These are phyloP conservation scores for Serendipita indica DNA, from an alignment of 768 basidiomycete genomes.

Conservation along the genomic window DNA sequence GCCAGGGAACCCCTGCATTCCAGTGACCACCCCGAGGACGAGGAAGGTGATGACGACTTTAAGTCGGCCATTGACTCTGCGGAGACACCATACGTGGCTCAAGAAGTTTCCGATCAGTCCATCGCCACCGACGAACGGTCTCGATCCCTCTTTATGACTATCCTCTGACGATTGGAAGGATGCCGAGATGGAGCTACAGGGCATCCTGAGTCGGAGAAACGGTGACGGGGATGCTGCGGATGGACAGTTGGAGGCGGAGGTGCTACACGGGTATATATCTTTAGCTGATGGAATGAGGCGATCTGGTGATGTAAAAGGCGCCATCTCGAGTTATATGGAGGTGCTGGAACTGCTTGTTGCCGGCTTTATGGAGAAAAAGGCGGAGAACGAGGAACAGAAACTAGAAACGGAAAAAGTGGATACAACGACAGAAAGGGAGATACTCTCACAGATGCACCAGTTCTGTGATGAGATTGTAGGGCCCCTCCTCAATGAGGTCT, in stretches of 20 bases:
- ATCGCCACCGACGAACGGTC: background rate
- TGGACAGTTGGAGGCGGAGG: background rate
- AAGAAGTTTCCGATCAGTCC: background rate
- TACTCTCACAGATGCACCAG: background rate
- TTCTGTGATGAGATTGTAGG: background rate
- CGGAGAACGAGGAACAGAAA: background rate
- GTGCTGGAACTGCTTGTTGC: background rate
- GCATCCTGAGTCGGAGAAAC: background rate
- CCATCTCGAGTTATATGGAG: background rate
- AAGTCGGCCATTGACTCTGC: background rate
- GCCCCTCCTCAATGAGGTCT: background rate
- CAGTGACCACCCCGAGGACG: background rate
- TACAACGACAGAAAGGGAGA: background rate
- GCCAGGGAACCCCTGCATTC: no score
- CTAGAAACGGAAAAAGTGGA: background rate
- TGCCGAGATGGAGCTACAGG: background rate
- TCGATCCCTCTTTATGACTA: background rate
- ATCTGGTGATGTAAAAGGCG: background rate
- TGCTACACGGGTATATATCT: background rate
- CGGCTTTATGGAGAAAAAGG: background rate
- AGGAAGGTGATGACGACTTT: background rate
- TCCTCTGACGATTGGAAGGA: background rate
- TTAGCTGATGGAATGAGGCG: background rate
- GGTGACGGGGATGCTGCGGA: background rate
- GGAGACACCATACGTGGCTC: no score